Conservation (phyloP, 176 grass and related monocot genomes). For the Coix lacrymajobi region DNA sequence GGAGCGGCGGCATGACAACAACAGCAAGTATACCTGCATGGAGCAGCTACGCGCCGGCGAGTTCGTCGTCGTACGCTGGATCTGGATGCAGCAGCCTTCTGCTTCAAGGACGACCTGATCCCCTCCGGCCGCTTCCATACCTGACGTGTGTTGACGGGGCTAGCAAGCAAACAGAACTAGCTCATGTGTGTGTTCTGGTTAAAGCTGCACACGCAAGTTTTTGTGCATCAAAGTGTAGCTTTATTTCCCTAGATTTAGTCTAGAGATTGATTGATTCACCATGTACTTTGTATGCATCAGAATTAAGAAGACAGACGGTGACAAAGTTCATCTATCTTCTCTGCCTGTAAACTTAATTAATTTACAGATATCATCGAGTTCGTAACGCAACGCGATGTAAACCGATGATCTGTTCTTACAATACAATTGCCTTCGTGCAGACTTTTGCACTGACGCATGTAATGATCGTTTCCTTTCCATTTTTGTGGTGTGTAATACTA, state of each 20-base stretch:
- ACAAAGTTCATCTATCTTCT: no score
- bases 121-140: not conserved
- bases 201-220: not conserved
- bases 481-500: no score
- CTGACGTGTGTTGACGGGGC: not conserved
- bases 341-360: no score
- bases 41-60: not conserved
- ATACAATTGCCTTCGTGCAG: no score
- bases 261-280: not conserved
- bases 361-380: no score
- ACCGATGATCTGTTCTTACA: no score
- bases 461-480: no score
- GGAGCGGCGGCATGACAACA: not conserved
- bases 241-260: not conserved
- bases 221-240: not conserved
- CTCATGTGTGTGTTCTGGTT: not conserved
- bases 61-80: not conserved
- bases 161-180: not conserved
- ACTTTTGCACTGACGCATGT: no score
- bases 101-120: not conserved
- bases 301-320: no score
- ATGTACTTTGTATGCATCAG: no score
- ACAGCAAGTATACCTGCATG: not conserved
- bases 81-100: not conserved
- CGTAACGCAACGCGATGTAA: no score